A percentile compares a stretch with the other conserved stretches of the same genome.
Evolutionary conservation across 2,329 filamentous ascomycete species (phyloP).

Genomic region (Verticillium albo-atrum): DNA sequence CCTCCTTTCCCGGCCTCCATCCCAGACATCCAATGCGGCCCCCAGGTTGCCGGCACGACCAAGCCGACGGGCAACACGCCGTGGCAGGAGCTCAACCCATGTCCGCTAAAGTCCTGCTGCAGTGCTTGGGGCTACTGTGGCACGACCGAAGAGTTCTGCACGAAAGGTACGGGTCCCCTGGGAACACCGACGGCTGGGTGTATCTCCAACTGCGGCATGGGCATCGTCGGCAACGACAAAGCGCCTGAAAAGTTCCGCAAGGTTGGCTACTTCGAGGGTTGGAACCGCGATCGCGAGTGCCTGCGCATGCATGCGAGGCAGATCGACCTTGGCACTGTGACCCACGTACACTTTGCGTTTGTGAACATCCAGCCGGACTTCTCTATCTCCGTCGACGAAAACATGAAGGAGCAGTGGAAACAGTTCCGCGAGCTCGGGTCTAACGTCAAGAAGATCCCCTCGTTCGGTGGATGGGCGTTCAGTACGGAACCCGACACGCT

Average conservation of each 20-base stretch:
- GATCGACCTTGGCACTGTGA: background rate
- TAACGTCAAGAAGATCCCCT: too few species aligned
- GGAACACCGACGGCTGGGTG: constrained; percentile 8
- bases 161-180: constrained; percentile 17
- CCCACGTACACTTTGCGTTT: too few species aligned
- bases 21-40: too few species aligned
- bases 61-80: background rate
- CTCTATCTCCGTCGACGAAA: too few species aligned
- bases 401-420: too few species aligned
- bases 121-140: constrained; percentile 41
- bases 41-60: too few species aligned
- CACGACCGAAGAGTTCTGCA: constrained; percentile 18
- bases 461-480: too few species aligned
- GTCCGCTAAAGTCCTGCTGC: constrained; percentile 23
- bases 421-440: too few species aligned
- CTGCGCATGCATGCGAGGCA: constrained; percentile 17
- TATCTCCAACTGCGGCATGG: constrained; percentile 5
- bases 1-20: too few species aligned
- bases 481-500: too few species aligned
- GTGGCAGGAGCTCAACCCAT: constrained; percentile 19
- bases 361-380: too few species aligned
- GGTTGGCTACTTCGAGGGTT: constrained; percentile 28
- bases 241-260: background rate
- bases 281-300: constrained; percentile 22
- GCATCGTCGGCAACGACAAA: constrained; percentile 3